phyloP scores from a whole-genome alignment of 805 yeast species.

The Teunomyces stri region DNA sequence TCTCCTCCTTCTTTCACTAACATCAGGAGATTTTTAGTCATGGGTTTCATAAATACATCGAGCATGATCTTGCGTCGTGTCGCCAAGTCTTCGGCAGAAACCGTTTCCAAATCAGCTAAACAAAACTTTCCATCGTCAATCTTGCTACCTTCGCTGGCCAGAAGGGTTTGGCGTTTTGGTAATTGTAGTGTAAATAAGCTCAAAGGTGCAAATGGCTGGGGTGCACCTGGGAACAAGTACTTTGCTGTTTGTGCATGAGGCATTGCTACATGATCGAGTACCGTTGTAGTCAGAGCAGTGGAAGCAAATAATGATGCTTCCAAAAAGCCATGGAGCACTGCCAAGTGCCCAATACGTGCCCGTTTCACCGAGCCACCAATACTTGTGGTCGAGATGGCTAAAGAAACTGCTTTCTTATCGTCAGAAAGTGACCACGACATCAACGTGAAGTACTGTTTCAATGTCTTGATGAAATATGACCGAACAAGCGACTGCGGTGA shows the following conservation, averaged over 20 bases:
- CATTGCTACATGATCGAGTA: conserved; percentile 15
- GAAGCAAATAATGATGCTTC: conserved; percentile 38
- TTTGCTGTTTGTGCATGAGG: conserved; percentile 52
- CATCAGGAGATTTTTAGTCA: conserved; percentile 48
- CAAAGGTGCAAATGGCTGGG: conserved; percentile 65
- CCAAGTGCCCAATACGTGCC: conserved; percentile 41
- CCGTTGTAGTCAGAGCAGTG: conserved; percentile 14
- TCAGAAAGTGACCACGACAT: conserved; percentile 66
- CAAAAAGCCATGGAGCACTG: conserved; percentile 43
- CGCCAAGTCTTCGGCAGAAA: conserved; percentile 59
- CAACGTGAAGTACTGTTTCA: conserved; percentile 65
- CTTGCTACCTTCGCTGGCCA: conserved; percentile 3
- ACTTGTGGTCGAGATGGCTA: conserved; percentile 35
- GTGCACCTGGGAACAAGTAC: conserved; percentile 52
- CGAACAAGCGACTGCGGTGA: conserved; percentile 57
- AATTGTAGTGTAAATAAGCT: conserved; percentile 52
- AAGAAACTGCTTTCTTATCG: conserved; percentile 32
- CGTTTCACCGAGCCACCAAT: conserved; percentile 34
- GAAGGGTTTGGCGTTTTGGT: conserved; percentile 10
- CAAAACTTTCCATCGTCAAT: conserved; percentile 24
- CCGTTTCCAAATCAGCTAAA: conserved; percentile 39
- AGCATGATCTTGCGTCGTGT: conserved; percentile 53
- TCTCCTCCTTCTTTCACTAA: conserved; percentile 72
- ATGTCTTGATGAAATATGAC: conserved; percentile 65
- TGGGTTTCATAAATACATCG: conserved; percentile 51